phyloP scores from a whole-genome alignment of 441 rosid genomes.

The Jatropha multifida region DNA sequence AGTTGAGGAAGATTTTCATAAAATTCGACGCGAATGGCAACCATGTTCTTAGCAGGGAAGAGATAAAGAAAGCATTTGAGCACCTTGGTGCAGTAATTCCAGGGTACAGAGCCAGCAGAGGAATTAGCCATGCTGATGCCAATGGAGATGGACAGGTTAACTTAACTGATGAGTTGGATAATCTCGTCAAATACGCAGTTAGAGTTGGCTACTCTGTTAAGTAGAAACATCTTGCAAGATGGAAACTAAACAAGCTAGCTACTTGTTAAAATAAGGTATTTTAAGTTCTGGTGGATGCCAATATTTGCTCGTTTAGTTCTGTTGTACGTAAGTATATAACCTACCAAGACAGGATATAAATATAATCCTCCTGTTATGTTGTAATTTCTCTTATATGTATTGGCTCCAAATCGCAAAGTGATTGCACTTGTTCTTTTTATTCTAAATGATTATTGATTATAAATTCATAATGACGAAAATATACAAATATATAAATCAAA shows the following conservation, averaged over 20 bases:
- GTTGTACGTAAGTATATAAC: not conserved
- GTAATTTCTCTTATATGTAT: no score
- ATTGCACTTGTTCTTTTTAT: no score
- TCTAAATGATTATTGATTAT: no score
- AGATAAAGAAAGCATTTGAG: not conserved
- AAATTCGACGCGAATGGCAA: not conserved
- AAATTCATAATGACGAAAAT: no score
- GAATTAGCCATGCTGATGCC: not conserved
- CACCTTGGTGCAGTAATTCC: conserved; percentile 2
- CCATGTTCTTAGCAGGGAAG: not conserved
- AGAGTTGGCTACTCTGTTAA: conserved; percentile 20
- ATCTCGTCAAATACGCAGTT: conserved; percentile 21
- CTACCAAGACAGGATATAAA: no score
- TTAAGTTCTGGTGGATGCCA: no score
- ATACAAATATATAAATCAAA: no score
- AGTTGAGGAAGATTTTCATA: not conserved
- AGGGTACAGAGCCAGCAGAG: not conserved
- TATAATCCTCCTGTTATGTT: no score
- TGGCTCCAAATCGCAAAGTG: no score
- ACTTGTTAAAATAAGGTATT: not conserved
- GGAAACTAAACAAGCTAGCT: not conserved
- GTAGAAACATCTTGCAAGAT: not conserved
- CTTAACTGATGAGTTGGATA: conserved; percentile 26
- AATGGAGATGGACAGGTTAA: conserved; percentile 28
- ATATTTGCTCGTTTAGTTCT: not conserved